These are phyloP conservation scores for Lachnellula arida DNA, from an alignment of 2,329 filamentous ascomycete species.

Conservation along the genomic window DNA sequence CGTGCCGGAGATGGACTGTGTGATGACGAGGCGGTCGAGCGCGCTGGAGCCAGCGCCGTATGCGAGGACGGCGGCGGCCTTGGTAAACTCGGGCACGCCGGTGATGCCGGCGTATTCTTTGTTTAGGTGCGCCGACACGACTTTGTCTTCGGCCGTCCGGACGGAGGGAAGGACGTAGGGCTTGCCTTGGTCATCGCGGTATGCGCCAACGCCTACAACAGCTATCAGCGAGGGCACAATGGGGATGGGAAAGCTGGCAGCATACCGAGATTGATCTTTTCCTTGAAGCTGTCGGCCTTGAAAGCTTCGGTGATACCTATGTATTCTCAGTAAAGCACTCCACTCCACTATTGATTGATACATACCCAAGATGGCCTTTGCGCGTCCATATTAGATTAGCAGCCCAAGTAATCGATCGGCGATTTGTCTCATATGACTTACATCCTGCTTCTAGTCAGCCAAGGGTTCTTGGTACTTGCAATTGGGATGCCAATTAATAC, in stretches of 20 bases:
- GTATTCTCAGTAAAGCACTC: not conserved
- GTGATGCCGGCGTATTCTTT: slow-evolving; percentile 99
- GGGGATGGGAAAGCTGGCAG: not conserved
- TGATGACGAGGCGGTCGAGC: slow-evolving; percentile 79
- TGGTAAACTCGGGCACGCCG: slow-evolving; percentile 89
- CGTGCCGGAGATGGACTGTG: slow-evolving; percentile 96
- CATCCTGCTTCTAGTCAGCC: slow-evolving; percentile 32
- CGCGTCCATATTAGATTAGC: slow-evolving; percentile 27
- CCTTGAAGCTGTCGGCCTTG: slow-evolving; percentile 88
- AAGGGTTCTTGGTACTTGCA: not conserved
- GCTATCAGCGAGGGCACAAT: slow-evolving; percentile 16
- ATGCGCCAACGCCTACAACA: slow-evolving; percentile 81
- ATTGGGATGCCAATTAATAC: slow-evolving; percentile 34
- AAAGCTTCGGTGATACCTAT: slow-evolving; percentile 93
- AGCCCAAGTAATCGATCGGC: slow-evolving; percentile 30
- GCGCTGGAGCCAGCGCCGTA: slow-evolving; percentile 78
- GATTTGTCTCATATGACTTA: slow-evolving; percentile 23
- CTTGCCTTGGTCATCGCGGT: slow-evolving; percentile 97
- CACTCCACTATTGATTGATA: slow-evolving; percentile 17
- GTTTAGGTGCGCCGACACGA: slow-evolving; percentile 73
- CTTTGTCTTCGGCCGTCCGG: slow-evolving; percentile 79
- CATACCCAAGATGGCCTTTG: slow-evolving; percentile 72
- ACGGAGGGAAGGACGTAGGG: slow-evolving; percentile 96
- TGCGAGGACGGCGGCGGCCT: slow-evolving; percentile 83
- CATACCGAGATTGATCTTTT: slow-evolving; percentile 97